Percentiles rank a stretch among this genome's conserved stretches.
These are phyloP conservation scores for Cryomyces minteri DNA, from an alignment of 495 filamentous ascomycete genomes.

Conservation along the genomic window DNA sequence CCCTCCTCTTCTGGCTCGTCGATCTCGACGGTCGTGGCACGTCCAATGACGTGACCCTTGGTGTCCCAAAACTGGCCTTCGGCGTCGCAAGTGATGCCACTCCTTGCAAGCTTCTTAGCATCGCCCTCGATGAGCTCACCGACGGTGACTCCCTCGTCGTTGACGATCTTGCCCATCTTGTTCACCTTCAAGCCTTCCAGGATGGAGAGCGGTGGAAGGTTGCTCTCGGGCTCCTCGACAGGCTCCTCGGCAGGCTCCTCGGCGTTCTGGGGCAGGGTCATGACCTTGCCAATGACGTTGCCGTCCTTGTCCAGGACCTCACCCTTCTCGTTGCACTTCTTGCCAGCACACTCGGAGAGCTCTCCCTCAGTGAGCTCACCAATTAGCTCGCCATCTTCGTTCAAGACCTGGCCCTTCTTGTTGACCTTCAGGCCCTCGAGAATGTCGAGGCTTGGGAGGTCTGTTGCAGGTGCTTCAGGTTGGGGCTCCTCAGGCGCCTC, in stretches of 20 bases:
- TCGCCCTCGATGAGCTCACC: constrained; percentile 26
- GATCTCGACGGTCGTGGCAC: constrained; percentile 20
- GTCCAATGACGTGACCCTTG: constrained; percentile 25
- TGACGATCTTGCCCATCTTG: constrained; percentile 36
- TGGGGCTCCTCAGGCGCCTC: constrained; percentile 6
- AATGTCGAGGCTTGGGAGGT: constrained; percentile 19
- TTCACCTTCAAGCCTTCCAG: constrained; percentile 44
- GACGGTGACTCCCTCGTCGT: constrained; percentile 19
- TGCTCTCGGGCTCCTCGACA: constrained; percentile 8
- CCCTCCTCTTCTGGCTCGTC: constrained; percentile 38
- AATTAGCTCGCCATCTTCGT: constrained; percentile 33
- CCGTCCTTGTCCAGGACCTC: constrained; percentile 29
- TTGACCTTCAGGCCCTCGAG: constrained; percentile 27
- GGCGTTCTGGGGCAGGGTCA: constrained; percentile 12
- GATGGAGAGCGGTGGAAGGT: constrained; percentile 35
- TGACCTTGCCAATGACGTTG: constrained; percentile 22
- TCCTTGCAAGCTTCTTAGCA: constrained; percentile 24
- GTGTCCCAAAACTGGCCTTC: constrained; percentile 27
- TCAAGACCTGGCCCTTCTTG: constrained; percentile 25
- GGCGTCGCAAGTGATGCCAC: constrained; percentile 15
- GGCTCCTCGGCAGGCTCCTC: constrained; percentile 9
- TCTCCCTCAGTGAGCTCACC: constrained; percentile 31
- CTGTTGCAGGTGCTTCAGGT: constrained; percentile 5
- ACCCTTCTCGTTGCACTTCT: constrained; percentile 33
- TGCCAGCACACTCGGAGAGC: constrained; percentile 26